Base-by-base conservation (phyloP, 106 monocot species). In the Dioscorea alata region DNA sequence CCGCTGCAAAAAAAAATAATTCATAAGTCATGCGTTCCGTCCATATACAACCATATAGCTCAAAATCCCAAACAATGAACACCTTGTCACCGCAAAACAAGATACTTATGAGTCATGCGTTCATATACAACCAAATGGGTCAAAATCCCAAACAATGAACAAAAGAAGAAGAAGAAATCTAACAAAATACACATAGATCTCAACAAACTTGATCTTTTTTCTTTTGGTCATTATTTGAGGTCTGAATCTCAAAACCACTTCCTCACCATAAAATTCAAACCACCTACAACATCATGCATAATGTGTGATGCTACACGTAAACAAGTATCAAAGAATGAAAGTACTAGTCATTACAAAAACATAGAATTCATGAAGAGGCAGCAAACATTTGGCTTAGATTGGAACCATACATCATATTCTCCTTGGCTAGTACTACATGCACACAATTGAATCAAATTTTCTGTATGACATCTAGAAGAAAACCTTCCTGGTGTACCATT, bases 51-150 rank as follows among this genome's bases (percentile, higher is more conserved):
- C 59, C 2, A 54, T 8, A 54, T 54, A 3, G 4, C 9, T 16
- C 54, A 18, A 42, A 6, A 42, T 42, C 9, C 4, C 5, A 42
- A 42, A 10, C 9, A 42, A 42, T 10, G 10, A 42, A 42, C 2
- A 42, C 82, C 79, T 60, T 78, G 81, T 34, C 70, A 49, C 93
- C 89, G 79, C 71, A 85, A 22, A 57, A 18, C 63, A 15, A 18
- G 0, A 42, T 0, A 19, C 6, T 34, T 48, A 42, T 56, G 1
- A 65, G 20, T 32, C 33, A 4, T 35, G 2, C 4, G 49, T 5
- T 35, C 42, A 65, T 65, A 48, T 4, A 59, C 0, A 23, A 59
- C 59, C 2, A 54, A 54, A 54, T 54, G 18, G 4, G 1, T 16
- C 54, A 18, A 42, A 6, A 42, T 42, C 9, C 4, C 5, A 42